Conservation (phyloP, 768 basidiomycete species). For the Tephrocybe sp. region DNA sequence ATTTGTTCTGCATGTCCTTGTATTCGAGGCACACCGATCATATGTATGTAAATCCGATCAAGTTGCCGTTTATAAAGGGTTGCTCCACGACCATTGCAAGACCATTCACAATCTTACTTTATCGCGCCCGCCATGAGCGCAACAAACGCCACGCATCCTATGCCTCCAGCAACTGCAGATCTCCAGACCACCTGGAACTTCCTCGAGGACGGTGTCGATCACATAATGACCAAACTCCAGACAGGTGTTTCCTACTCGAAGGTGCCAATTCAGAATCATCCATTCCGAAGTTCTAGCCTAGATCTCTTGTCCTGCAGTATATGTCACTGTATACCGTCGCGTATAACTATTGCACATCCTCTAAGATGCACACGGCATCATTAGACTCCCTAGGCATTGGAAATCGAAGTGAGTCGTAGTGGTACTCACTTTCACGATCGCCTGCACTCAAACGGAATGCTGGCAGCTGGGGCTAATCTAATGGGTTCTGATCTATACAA, state of each 20-base stretch:
- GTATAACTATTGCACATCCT: slow-evolving; percentile 97
- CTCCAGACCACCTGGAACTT: slow-evolving; percentile 86
- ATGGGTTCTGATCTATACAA: slow-evolving; percentile 98
- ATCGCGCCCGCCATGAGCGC: slow-evolving; percentile 33
- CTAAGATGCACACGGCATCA: slow-evolving; percentile 62
- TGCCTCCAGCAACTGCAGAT: slow-evolving; percentile 72
- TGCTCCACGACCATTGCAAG: slow-evolving; percentile 9
- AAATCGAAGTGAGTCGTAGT: slow-evolving; percentile 61
- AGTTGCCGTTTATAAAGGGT: not conserved
- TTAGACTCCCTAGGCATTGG: slow-evolving; percentile 49
- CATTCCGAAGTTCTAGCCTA: not conserved
- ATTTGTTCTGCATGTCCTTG: too few relatives aligned
- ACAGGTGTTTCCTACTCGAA: slow-evolving; percentile 85
- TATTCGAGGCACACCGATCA: not conserved
- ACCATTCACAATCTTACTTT: not conserved
- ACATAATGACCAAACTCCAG: slow-evolving; percentile 90
- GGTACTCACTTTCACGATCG: slow-evolving; percentile 29
- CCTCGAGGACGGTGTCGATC: slow-evolving; percentile 85
- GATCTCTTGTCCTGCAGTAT: slow-evolving; percentile 46
- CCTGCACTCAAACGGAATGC: slow-evolving; percentile 29
- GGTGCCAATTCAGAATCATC: slow-evolving; percentile 26
- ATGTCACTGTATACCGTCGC: slow-evolving; percentile 91
- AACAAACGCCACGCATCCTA: slow-evolving; percentile 37
- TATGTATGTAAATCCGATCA: slow-evolving; percentile 1
- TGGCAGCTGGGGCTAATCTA: slow-evolving; percentile 82